Evolutionary conservation across 495 filamentous ascomycete species (phyloP).

Genomic region (Margaritispora aquatica): DNA sequence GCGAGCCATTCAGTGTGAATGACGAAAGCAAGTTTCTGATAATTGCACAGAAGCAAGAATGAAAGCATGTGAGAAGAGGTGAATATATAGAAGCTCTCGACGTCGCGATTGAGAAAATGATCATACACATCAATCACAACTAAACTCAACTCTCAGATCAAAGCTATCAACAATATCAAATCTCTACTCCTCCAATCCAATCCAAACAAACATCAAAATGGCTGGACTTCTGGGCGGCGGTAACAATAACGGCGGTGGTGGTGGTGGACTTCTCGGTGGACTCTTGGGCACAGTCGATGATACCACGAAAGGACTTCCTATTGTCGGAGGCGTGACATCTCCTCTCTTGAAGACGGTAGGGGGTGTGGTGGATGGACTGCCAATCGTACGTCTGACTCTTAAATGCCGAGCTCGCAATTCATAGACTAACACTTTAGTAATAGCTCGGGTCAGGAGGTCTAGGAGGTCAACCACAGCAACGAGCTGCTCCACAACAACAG

Average conservation of each 20-base stretch:
- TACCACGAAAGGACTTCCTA: constrained; percentile 18
- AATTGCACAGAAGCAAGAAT: not conserved
- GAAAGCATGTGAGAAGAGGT: not conserved
- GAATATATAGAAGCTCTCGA: not conserved
- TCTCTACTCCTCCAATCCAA: not conserved
- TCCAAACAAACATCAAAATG: constrained; percentile 11
- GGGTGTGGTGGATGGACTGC: constrained; percentile 10
- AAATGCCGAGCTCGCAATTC: not conserved
- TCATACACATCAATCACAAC: not conserved
- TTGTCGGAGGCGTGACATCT: constrained; percentile 16
- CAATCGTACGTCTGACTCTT: constrained; percentile 10
- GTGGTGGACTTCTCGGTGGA: constrained; percentile 16
- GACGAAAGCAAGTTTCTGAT: not conserved
- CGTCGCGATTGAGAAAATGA: not conserved
- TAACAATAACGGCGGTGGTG: constrained; percentile 1
- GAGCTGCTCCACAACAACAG: constrained; percentile 1
- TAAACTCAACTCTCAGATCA: not conserved
- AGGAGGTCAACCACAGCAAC: not conserved
- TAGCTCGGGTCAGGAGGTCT: constrained; percentile 13
- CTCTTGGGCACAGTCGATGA: constrained; percentile 17
- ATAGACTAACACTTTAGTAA: not conserved
- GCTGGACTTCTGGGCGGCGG: constrained; percentile 18
- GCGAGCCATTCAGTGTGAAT: not conserved
- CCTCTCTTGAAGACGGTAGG: constrained; percentile 17
- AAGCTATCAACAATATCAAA: not conserved